Base-by-base conservation (phyloP, 1,284 basidiomycete species). In the Sporisorium graminicola region DNA sequence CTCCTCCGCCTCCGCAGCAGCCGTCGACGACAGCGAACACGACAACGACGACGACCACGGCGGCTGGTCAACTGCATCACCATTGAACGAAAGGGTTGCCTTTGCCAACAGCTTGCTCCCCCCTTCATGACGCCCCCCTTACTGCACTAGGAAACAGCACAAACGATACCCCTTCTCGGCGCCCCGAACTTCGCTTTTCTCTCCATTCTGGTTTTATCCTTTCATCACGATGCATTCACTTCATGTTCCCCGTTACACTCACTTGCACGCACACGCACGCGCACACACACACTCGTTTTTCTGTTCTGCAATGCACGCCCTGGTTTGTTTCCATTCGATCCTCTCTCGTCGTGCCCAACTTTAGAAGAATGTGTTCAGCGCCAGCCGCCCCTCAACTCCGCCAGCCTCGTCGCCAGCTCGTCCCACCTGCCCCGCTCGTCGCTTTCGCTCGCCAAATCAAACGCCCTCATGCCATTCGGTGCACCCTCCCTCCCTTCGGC, bases 401-500 rank as follows among this genome's bases (percentile, higher is more conserved):
- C 2, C 52, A 72, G 24, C 44, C 22, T 58, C 5, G 1, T 13
- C 1, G 20, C 70, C 16, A 73, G 5, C 20, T 42, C 35, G 0
- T 26, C 18, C 70, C 70, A 73, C 56, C 4, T 31, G 5, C 35
- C 12, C 35, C 14, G 7, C 18, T 29, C 44, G 18, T 13, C 26
- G 14, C 47, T 10, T 5, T 49, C 52, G 1, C 1, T 29, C 33
- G 44, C 43, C 16, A 70, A 55, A 44, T 75, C 67, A 20, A 64
- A 71, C 35, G 58, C 64, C 4, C 73, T 49, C 73, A 75, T 75
- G 18, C 73, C 73, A 33, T 35, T 49, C 26, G 73, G 73, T 3
- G 73, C 73, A 49, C 43, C 24, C 33, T 47, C 5, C 47, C 52
- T 31, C 7, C 50, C 42, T 31, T 58, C 52, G 24, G 16, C 42